Conservation (phyloP, 1,284 basidiomycete species). For the Mycosarcoma maydis region DNA sequence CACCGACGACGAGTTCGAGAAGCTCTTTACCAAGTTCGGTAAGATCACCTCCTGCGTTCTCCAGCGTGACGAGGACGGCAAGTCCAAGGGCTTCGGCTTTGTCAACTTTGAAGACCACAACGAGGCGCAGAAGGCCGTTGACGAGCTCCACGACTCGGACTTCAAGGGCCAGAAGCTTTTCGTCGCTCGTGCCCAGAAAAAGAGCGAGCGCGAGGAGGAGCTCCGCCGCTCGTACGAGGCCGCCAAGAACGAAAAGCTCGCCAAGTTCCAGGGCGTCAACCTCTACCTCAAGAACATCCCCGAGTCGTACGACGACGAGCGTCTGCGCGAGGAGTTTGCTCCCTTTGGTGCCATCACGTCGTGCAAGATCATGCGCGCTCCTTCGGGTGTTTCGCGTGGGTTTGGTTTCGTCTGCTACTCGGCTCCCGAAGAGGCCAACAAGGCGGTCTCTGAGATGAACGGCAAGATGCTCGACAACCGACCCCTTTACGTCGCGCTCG, state of each 20-base stretch:
- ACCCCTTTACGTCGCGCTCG: slow-evolving; percentile 97
- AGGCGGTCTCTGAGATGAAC: slow-evolving; percentile 99
- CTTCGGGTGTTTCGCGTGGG: slow-evolving; percentile 80
- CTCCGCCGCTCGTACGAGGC: slow-evolving; percentile 90
- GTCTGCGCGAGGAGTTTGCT: slow-evolving; percentile 78
- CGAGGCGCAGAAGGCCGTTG: slow-evolving; percentile 88
- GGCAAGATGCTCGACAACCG: slow-evolving; percentile 99
- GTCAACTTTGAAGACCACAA: slow-evolving; percentile 96
- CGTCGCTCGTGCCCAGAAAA: slow-evolving; percentile 97
- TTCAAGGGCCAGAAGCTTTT: slow-evolving; percentile 89
- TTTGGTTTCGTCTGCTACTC: slow-evolving; percentile 99
- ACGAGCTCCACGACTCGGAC: slow-evolving; percentile 88
- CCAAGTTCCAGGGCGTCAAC: slow-evolving; percentile 99
- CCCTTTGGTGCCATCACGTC: slow-evolving; percentile 96
- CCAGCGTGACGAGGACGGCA: slow-evolving; percentile 82
- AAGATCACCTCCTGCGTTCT: slow-evolving; percentile 86
- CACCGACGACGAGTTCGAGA: slow-evolving; percentile 85
- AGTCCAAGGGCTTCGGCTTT: slow-evolving; percentile 94
- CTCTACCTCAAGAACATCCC: slow-evolving; percentile 94
- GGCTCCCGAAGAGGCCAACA: slow-evolving; percentile 97
- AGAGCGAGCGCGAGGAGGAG: slow-evolving; percentile 97
- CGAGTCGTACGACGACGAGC: slow-evolving; percentile 67
- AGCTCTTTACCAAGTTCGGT: slow-evolving; percentile 83
- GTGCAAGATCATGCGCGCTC: slow-evolving; percentile 98
- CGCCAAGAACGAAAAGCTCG: slow-evolving; percentile 94